Conservation (phyloP, 2,329 filamentous ascomycete species). For the Calonectria hongkongensis region DNA sequence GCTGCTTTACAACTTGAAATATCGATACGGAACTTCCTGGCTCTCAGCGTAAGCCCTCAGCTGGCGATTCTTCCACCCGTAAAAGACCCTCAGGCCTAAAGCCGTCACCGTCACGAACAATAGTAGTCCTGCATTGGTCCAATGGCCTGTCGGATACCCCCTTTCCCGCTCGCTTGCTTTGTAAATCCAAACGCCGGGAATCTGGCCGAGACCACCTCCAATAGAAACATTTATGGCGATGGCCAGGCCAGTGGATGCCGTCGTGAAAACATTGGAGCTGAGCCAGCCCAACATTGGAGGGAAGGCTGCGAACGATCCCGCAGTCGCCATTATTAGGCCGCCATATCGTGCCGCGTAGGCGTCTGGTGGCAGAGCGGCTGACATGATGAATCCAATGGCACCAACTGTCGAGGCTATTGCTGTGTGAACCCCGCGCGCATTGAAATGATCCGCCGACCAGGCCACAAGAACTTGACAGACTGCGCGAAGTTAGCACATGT, state of each 20-base stretch:
- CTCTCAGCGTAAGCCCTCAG: constrained; percentile 57
- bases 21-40: constrained; percentile 59
- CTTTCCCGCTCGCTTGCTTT: constrained; percentile 74
- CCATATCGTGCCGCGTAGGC: constrained; percentile 79
- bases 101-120: constrained; percentile 75
- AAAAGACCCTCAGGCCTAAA: constrained; percentile 73
- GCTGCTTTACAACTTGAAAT: constrained; percentile 63
- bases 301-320: constrained; percentile 81
- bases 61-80: constrained; percentile 67
- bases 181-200: constrained; percentile 85
- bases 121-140: constrained; percentile 77
- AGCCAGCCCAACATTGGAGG: constrained; percentile 83
- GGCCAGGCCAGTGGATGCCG: constrained; percentile 79
- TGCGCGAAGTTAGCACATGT: constrained; percentile 45
- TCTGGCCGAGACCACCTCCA: constrained; percentile 80
- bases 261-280: constrained; percentile 79
- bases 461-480: constrained; percentile 66
- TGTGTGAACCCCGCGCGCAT: constrained; percentile 69
- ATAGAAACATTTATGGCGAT: constrained; percentile 83
- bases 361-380: constrained; percentile 76
- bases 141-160: constrained; percentile 83
- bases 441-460: constrained; percentile 78
- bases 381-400: constrained; percentile 73
- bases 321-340: constrained; percentile 80
- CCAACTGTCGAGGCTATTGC: constrained; percentile 66